phyloP scores from a whole-genome alignment of 257 asterid species.

The Solanum phureja region DNA sequence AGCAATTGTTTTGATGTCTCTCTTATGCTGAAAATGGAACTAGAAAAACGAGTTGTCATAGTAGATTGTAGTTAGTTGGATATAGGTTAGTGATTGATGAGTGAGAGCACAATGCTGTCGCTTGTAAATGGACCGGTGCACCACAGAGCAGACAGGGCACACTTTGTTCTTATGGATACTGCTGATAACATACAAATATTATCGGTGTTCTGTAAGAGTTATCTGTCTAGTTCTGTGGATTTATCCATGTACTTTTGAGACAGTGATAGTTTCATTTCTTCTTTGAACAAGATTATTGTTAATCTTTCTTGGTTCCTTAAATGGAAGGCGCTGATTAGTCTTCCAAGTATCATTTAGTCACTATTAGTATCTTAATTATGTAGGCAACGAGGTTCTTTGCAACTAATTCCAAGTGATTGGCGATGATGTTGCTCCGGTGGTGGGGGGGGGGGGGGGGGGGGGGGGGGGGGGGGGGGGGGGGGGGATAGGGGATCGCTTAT shows the following conservation, averaged over 20 bases:
- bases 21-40: background rate
- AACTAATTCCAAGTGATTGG: background rate
- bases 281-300: background rate
- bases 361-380: background rate
- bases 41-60: background rate
- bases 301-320: background rate
- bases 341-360: background rate
- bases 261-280: background rate
- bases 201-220: background rate
- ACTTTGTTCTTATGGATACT: background rate
- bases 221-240: background rate
- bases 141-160: background rate
- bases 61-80: background rate
- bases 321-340: background rate
- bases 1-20: background rate
- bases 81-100: background rate
- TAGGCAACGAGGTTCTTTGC: background rate
- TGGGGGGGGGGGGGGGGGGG: fast-evolving
- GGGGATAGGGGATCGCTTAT: background rate
- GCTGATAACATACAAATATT: background rate
- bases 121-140: background rate
- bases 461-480: fast-evolving
- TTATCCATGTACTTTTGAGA: background rate
- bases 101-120: background rate
- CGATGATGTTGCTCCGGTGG: background rate